A percentile compares a stretch with the other conserved stretches of the same genome.
Conservation (phyloP, 2,329 filamentous ascomycete genomes). For the Ophiosphaerella narmari region DNA sequence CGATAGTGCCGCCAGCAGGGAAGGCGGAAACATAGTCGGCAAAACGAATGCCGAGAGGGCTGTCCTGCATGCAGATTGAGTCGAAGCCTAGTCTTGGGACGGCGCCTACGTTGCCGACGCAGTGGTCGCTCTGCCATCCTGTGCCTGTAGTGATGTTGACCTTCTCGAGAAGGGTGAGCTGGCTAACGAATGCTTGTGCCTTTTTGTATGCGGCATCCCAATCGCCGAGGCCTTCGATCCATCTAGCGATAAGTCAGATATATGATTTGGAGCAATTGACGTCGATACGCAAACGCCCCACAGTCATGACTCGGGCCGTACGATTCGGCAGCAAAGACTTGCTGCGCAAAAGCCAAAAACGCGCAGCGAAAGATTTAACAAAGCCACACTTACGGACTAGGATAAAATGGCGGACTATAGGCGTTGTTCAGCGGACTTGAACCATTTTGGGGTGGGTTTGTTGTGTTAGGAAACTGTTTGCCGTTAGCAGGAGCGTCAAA, state of each 20-base stretch:
- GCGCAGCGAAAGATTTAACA: no score
- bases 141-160: slow-evolving; percentile 93
- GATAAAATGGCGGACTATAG: slow-evolving; percentile 71
- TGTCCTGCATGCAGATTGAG: slow-evolving; percentile 84
- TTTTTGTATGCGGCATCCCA: slow-evolving; percentile 79
- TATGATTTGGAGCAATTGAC: neutral
- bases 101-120: slow-evolving; percentile 73
- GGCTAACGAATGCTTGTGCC: slow-evolving; percentile 78
- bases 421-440: slow-evolving; percentile 34
- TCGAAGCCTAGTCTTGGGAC: slow-evolving; percentile 72
- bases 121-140: slow-evolving; percentile 62
- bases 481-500: slow-evolving; percentile 30
- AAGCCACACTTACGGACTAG: slow-evolving; percentile 63
- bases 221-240: slow-evolving; percentile 72
- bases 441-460: slow-evolving; percentile 26
- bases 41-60: slow-evolving; percentile 77
- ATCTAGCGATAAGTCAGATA: slow-evolving; percentile 47
- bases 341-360: no score
- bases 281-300: no score
- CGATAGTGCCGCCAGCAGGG: slow-evolving; percentile 75
- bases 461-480: slow-evolving; percentile 36
- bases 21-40: slow-evolving; percentile 83
- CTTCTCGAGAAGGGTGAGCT: slow-evolving; percentile 84
- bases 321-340: neutral
- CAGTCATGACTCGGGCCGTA: neutral